Base-by-base conservation (phyloP, 2,329 filamentous ascomycete species). In the Fusarium heterosporum region DNA sequence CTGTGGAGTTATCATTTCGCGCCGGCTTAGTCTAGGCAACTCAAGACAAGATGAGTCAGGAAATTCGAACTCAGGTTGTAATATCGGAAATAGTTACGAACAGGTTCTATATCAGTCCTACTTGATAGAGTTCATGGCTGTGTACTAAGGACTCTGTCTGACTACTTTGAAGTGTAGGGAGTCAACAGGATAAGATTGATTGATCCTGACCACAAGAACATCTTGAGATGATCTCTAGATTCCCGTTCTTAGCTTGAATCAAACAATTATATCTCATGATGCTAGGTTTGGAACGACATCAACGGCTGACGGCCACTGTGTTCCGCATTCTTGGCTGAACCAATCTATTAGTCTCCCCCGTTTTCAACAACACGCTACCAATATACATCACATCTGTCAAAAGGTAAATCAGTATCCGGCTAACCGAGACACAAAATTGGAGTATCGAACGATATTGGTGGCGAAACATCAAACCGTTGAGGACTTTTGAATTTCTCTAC, bases 1-100 rank as follows among this genome's bases (percentile, higher is more conserved):
- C 8, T 66, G 60, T 54, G 40, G 64, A 38, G 55, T 57, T 45
- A 54, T 28, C 19, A 42, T 68, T 48, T 16, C 51, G 48, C 48
- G 36, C 38, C 16, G 36, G 28, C 25, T 22, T 42, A 13, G 11
- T n/a, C 40, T 8, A 11, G n/a, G 22, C 22, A 22, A 22, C 22
- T 22, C 22, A 22, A 22, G 22, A 6, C 22, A 4, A 22, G 22
- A 22, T 22, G 22, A 22, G 22, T 22, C 22, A 22, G 22, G 22
- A 22, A 22, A 22, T 22, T 22, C 22, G 22, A 4, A 22, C 6
- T 22, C 22, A 22, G 4, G 4, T 22, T 22, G 6, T 22, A 6
- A 22, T 6, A 22, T 22, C 22, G 22, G 22, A 22, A 22, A 22
- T n/a, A n/a, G n/a, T n/a, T n/a, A n/a, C n/a, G n/a, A n/a, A n/a